Conservation (phyloP, 2,329 filamentous ascomycete genomes). For the Fusarium agapanthi region DNA sequence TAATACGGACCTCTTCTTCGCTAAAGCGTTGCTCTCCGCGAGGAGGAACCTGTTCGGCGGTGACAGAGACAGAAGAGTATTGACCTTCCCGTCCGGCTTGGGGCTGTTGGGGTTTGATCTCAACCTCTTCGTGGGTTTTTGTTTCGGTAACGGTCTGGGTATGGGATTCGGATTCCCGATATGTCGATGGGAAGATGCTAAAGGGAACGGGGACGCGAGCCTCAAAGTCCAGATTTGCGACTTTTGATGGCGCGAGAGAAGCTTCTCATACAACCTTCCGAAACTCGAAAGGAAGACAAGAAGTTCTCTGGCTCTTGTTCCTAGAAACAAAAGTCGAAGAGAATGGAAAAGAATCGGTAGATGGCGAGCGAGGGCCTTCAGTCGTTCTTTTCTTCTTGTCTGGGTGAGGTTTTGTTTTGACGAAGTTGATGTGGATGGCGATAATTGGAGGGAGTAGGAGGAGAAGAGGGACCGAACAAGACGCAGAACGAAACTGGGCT, state of each 20-base stretch:
- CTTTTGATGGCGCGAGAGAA: constrained; percentile 73
- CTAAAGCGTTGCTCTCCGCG: constrained; percentile 69
- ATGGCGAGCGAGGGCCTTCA: constrained; percentile 46
- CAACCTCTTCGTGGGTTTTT: constrained; percentile 86
- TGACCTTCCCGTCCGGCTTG: constrained; percentile 98
- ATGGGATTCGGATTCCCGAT: constrained; percentile 68
- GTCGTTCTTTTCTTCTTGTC: constrained; percentile 49
- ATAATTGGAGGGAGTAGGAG: constrained; percentile 50
- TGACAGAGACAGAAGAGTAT: constrained; percentile 76
- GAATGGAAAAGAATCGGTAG: constrained; percentile 47
- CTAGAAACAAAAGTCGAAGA: constrained; percentile 63
- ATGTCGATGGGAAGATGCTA: constrained; percentile 99
- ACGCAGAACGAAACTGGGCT: constrained; percentile 48
- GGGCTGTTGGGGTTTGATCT: constrained; percentile 78
- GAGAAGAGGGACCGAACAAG: constrained; percentile 39
- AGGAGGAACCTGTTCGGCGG: constrained; percentile 68
- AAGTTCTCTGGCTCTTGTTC: constrained; percentile 73
- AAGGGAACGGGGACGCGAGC: constrained; percentile 98
- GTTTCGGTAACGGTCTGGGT: constrained; percentile 65
- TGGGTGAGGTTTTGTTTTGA: constrained; percentile 39
- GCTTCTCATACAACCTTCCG: constrained; percentile 72
- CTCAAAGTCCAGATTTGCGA: constrained; percentile 99
- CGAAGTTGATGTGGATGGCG: constrained; percentile 47
- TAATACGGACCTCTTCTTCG: constrained; percentile 86
- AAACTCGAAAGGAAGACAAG: constrained; percentile 74